phyloP scores from a whole-genome alignment of 768 basidiomycete genomes.

The Boletus pseudopeckii region DNA sequence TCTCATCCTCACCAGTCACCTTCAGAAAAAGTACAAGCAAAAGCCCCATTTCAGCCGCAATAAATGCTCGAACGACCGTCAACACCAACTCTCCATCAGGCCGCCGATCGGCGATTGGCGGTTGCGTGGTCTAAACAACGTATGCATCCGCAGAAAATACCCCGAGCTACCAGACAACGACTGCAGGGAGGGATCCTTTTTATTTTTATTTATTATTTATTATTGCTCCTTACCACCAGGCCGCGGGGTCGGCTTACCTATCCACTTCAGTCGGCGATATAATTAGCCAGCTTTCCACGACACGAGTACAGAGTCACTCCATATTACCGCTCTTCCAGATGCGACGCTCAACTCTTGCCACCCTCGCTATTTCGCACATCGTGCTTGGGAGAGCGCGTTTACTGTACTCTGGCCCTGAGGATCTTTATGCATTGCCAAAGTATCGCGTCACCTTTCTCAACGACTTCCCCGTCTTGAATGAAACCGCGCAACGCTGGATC shows the following conservation, averaged over 20 bases:
- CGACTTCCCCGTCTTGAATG: constrained; percentile 65
- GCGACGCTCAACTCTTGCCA: constrained; percentile 14
- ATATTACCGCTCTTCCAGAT: constrained; percentile 6
- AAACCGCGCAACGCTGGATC: constrained; percentile 76
- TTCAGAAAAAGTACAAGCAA: background rate
- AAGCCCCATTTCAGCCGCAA: background rate
- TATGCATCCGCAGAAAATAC: constrained; percentile 1
- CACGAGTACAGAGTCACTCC: background rate
- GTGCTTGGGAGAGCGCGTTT: constrained; percentile 29
- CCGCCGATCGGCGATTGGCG: constrained; percentile 31
- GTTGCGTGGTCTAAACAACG: constrained; percentile 16
- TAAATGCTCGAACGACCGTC: constrained; percentile 1
- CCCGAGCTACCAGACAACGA: background rate
- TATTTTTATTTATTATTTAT: background rate
- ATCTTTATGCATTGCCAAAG: constrained; percentile 79
- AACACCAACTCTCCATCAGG: constrained; percentile 8
- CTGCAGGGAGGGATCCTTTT: background rate
- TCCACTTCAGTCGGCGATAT: constrained; percentile 32
- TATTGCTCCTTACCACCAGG: constrained; percentile 4
- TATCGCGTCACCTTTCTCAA: constrained; percentile 77
- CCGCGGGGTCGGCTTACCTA: constrained; percentile 29
- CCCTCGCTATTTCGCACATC: constrained; percentile 17
- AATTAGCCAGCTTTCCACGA: constrained; percentile 27
- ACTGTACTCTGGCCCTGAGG: constrained; percentile 75
- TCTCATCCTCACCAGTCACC: background rate